Conservation (phyloP, 2,329 filamentous ascomycete species). For the Colletotrichum sp. region DNA sequence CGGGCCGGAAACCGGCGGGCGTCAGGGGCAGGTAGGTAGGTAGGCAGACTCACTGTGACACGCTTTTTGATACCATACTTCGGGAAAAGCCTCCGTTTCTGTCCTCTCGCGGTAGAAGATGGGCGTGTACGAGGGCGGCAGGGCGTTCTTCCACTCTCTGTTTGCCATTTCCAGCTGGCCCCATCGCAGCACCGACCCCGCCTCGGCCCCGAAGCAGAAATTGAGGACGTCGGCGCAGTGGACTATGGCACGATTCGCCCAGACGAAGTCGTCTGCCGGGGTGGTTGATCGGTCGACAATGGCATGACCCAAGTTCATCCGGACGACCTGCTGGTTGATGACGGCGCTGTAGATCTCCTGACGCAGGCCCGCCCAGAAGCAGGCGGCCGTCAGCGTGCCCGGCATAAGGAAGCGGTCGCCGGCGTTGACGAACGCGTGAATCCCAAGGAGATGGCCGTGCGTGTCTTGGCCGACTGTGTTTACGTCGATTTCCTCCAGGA, state of each 20-base stretch:
- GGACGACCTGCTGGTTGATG: conserved; percentile 49
- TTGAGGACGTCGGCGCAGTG: conserved; percentile 68
- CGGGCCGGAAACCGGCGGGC: background rate
- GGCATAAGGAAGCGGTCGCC: conserved; percentile 35
- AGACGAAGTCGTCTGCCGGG: conserved; percentile 55
- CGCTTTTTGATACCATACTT: conserved; percentile 23
- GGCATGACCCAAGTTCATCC: conserved; percentile 51
- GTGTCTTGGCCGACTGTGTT: conserved; percentile 44
- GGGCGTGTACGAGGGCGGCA: conserved; percentile 22
- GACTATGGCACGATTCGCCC: conserved; percentile 68
- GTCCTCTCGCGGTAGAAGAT: conserved; percentile 21
- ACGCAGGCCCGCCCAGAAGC: conserved; percentile 63
- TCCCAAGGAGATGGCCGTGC: conserved; percentile 51
- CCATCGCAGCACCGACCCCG: conserved; percentile 17
- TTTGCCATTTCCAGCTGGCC: conserved; percentile 21
- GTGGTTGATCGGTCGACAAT: conserved; percentile 56
- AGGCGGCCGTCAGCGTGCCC: conserved; percentile 51
- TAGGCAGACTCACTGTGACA: conserved; percentile 17
- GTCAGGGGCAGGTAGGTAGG: background rate
- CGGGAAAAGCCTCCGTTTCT: conserved; percentile 39
- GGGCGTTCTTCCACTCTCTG: conserved; percentile 21
- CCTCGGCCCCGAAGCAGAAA: conserved; percentile 59
- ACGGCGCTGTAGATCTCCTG: conserved; percentile 66
- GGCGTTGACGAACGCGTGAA: conserved; percentile 51
- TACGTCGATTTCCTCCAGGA: conserved; percentile 59